phyloP scores from a whole-genome alignment of 176 grass and related monocot species.

The Phyllostachys edulis region DNA sequence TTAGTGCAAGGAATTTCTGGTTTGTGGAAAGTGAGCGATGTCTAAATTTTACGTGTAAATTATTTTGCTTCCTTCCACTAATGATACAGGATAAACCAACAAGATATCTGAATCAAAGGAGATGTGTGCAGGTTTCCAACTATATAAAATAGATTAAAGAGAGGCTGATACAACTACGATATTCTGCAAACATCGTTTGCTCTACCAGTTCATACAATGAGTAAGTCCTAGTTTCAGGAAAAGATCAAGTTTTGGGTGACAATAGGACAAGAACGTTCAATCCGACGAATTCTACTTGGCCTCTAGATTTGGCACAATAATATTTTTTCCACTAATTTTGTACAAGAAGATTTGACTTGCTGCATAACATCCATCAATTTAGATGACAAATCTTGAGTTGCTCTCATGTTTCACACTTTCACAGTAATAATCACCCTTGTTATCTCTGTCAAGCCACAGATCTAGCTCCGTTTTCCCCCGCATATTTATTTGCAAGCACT shows the following conservation, averaged over 20 bases:
- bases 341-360: neutral
- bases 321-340: neutral
- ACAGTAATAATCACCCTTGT: neutral
- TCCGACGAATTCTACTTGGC: neutral
- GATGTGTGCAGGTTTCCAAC: no score
- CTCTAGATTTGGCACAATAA: neutral
- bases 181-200: neutral
- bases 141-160: no score
- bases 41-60: neutral
- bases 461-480: neutral
- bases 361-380: slow-evolving; percentile 2
- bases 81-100: no score
- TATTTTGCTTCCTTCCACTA: neutral
- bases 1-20: no score
- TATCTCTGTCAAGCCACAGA: neutral
- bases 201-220: neutral
- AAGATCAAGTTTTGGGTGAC: neutral
- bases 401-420: neutral
- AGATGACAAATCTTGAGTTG: neutral
- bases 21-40: neutral
- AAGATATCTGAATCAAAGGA: no score
- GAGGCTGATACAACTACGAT: neutral
- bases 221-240: neutral
- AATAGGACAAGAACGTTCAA: neutral
- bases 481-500: slow-evolving; percentile 1